These are phyloP conservation scores for Tubosaeta sp. DNA, from an alignment of 768 basidiomycete genomes.

Conservation along the genomic window DNA sequence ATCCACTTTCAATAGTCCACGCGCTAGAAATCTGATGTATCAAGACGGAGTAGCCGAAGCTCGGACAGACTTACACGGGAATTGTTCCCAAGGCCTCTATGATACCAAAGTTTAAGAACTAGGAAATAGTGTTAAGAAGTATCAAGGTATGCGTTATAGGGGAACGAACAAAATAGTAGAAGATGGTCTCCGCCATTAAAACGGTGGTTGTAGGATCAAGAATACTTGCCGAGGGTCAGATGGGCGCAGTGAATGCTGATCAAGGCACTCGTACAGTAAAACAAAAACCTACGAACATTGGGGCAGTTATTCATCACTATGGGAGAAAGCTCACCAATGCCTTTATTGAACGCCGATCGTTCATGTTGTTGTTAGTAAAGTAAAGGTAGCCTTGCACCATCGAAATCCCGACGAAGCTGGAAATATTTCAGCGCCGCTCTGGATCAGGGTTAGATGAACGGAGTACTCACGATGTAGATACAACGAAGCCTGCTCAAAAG, in stretches of 20 bases:
- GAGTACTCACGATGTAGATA: constrained; percentile 11
- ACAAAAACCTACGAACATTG: constrained; percentile 7
- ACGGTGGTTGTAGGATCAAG: constrained; percentile 16
- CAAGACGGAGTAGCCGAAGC: background rate
- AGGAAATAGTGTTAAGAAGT: background rate
- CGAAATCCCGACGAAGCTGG: constrained; percentile 18
- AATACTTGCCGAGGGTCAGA: constrained; percentile 9
- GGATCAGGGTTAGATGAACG: background rate
- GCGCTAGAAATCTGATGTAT: constrained; percentile 4
- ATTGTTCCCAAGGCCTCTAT: constrained; percentile 3
- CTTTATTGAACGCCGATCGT: constrained; percentile 12
- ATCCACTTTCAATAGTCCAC: constrained; percentile 15
- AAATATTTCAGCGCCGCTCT: background rate
- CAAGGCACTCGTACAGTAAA: constrained; percentile 9
- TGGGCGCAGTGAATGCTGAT: background rate
- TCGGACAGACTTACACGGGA: constrained; percentile 6
- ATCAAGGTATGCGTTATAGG: background rate
- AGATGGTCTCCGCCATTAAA: constrained; percentile 16
- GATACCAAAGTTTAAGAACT: constrained; percentile 14
- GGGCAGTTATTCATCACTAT: background rate
- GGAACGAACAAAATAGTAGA: constrained; percentile 16
- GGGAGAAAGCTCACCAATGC: constrained; percentile 6
- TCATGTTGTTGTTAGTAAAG: constrained; percentile 11
- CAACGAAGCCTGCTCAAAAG: constrained; percentile 9
- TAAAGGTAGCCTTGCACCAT: constrained; percentile 20